Conservation (phyloP, 2,329 filamentous ascomycete genomes). For the Leptosphaerulina australis region DNA sequence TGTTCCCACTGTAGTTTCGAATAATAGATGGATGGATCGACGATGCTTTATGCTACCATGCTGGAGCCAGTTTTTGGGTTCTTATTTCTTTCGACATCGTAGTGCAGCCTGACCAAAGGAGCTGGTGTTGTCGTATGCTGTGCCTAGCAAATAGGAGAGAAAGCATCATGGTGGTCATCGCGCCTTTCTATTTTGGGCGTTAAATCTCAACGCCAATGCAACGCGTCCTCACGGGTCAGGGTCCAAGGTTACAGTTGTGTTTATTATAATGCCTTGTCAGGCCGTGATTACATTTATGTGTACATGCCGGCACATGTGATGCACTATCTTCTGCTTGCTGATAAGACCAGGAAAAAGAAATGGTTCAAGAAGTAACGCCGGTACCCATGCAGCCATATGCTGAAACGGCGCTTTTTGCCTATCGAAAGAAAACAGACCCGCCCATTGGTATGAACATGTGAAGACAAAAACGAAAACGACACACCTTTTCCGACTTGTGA, state of each 20-base stretch:
- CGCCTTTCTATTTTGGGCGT: constrained; percentile 1
- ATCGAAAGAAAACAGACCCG: constrained; percentile 18
- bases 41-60: neutral
- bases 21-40: neutral
- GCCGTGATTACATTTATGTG: constrained; percentile 20
- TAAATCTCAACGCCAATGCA: constrained; percentile 6
- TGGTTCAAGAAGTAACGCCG: constrained; percentile 23
- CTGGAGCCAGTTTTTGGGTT: neutral
- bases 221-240: constrained; percentile 7
- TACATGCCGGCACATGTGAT: constrained; percentile 15
- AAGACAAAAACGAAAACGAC: constrained; percentile 18
- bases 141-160: neutral
- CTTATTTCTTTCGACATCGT: neutral
- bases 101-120: neutral
- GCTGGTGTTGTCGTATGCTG: neutral
- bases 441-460: constrained; percentile 33
- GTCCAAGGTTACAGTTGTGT: neutral
- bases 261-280: constrained; percentile 6
- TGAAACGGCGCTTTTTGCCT: constrained; percentile 28
- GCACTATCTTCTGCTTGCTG: neutral
- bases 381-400: constrained; percentile 27
- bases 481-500: constrained; percentile 35
- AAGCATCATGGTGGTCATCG: constrained; percentile 5
- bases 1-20: neutral
- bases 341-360: constrained; percentile 11